Evolutionary conservation across 2,329 filamentous ascomycete genomes (phyloP).

Genomic region (Arthroderma sp.): DNA sequence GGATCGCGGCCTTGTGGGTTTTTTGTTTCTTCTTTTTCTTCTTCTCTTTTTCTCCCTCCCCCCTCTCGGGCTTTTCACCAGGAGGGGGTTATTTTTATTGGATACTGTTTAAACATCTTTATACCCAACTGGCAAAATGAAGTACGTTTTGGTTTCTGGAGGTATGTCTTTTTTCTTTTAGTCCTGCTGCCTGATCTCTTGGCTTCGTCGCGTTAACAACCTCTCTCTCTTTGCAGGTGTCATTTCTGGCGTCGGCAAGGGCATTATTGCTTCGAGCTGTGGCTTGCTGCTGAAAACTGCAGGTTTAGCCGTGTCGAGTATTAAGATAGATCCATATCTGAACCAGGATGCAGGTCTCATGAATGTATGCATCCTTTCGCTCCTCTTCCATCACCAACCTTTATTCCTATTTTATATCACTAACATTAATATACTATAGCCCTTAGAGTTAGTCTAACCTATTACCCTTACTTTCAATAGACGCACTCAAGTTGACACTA

Average conservation of each 20-base stretch:
- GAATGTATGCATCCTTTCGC: conserved; percentile 20
- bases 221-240: conserved; percentile 22
- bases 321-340: conserved; percentile 62
- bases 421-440: not conserved
- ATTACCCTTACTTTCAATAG: not conserved
- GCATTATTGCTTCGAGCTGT: conserved; percentile 59
- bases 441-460: not conserved
- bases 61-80: conserved; percentile 7
- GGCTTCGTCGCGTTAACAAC: not conserved
- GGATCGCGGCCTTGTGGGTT: not conserved
- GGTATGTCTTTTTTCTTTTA: conserved; percentile 33
- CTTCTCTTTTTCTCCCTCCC: conserved; percentile 3
- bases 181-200: not conserved
- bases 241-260: conserved; percentile 43
- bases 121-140: conserved; percentile 43
- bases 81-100: conserved; percentile 10
- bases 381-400: not conserved
- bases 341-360: conserved; percentile 65
- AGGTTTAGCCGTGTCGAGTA: conserved; percentile 59
- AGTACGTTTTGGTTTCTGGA: conserved; percentile 70
- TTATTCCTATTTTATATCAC: conserved; percentile 1
- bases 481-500: not conserved
- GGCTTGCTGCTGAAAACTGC: conserved; percentile 67
- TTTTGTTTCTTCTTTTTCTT: conserved; percentile 2
- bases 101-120: not conserved